A percentile compares a stretch with the other conserved stretches of the same genome.
phyloP scores from a whole-genome alignment of 495 filamentous ascomycete genomes.

The Podospora australis region DNA sequence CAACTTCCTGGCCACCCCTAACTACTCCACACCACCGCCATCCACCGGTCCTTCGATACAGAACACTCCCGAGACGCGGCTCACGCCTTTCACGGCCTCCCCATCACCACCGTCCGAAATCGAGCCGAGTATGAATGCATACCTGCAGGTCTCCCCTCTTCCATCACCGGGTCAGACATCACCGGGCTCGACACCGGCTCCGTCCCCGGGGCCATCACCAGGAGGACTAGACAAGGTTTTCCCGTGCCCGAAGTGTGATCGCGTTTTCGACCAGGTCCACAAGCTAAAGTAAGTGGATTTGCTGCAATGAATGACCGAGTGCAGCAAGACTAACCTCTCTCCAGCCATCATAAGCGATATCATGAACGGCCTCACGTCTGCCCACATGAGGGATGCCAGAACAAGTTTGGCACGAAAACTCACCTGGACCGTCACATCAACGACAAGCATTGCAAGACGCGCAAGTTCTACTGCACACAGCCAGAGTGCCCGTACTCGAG shows the following conservation, averaged over 20 bases:
- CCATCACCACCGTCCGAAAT: constrained; percentile 31
- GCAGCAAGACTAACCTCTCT: background rate
- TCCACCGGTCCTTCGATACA: constrained; percentile 35
- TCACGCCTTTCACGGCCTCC: constrained; percentile 28
- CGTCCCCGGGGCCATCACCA: constrained; percentile 17
- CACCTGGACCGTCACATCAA: constrained; percentile 48
- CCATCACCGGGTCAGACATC: constrained; percentile 14
- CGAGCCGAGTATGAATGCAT: background rate
- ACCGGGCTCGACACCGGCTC: background rate
- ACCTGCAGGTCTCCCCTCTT: constrained; percentile 4
- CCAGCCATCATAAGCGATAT: constrained; percentile 43
- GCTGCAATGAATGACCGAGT: background rate
- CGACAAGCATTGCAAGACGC: constrained; percentile 44
- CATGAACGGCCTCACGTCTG: constrained; percentile 43
- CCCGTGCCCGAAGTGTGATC: constrained; percentile 36
- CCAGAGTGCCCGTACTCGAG: constrained; percentile 40
- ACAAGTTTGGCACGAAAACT: constrained; percentile 46
- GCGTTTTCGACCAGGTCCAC: constrained; percentile 39
- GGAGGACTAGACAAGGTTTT: constrained; percentile 26
- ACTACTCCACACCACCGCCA: constrained; percentile 36
- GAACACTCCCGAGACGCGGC: constrained; percentile 37
- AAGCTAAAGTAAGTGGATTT: constrained; percentile 38
- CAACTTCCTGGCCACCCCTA: constrained; percentile 14
- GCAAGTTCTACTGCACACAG: constrained; percentile 41
- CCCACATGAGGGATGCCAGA: constrained; percentile 32